These are phyloP conservation scores for Sesbania bispinosa DNA, from an alignment of 306 rosid species.

Conservation along the genomic window DNA sequence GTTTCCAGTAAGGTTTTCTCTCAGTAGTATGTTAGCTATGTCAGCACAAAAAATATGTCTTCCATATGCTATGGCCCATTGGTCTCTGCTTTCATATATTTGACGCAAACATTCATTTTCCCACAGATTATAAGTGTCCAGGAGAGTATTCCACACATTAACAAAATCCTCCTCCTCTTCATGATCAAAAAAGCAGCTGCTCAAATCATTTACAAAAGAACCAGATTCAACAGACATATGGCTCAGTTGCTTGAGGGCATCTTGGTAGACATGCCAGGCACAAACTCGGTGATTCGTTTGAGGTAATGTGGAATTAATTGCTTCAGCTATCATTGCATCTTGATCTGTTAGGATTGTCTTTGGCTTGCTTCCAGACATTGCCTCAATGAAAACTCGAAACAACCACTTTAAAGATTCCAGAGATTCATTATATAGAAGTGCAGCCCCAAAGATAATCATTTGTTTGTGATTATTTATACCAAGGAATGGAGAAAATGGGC, in stretches of 20 bases:
- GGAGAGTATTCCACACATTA: conserved; percentile 50
- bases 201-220: conserved; percentile 43
- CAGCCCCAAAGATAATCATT: conserved; percentile 51
- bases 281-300: conserved; percentile 43
- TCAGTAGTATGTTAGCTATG: conserved; percentile 28
- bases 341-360: conserved; percentile 53
- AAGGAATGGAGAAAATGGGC: conserved; percentile 45
- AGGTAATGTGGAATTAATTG: conserved; percentile 29
- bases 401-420: conserved; percentile 54
- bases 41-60: conserved; percentile 52
- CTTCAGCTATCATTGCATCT: conserved; percentile 40
- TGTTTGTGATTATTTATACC: conserved; percentile 61
- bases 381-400: conserved; percentile 42
- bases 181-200: conserved; percentile 44
- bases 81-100: conserved; percentile 42
- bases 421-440: conserved; percentile 47
- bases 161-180: conserved; percentile 57
- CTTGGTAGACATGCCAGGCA: conserved; percentile 58
- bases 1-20: conserved; percentile 39
- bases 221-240: conserved; percentile 28
- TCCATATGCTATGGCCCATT: conserved; percentile 49
- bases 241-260: conserved; percentile 38
- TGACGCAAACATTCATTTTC: conserved; percentile 44
- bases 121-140: conserved; percentile 44
- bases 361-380: conserved; percentile 55